Evolutionary conservation across 495 filamentous ascomycete genomes (phyloP).

Genomic region (Aspergillus hancockii): DNA sequence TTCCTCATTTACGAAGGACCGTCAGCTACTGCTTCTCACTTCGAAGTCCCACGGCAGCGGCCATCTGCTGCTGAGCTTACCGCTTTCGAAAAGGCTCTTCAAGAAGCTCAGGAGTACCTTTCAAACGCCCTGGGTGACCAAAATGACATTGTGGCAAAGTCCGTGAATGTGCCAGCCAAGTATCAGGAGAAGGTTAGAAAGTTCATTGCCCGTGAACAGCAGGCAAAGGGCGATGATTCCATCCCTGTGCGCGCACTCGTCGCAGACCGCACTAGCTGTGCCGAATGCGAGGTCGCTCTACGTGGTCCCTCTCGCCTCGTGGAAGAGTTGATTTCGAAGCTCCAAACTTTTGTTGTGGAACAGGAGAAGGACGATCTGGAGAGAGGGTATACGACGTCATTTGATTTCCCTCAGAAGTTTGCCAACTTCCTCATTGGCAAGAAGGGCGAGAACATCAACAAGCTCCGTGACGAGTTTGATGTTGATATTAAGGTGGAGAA

Average conservation of each 20-base stretch:
- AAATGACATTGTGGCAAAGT: constrained; percentile 62
- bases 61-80: constrained; percentile 61
- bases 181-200: constrained; percentile 77
- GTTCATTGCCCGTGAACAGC: constrained; percentile 76
- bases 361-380: constrained; percentile 87
- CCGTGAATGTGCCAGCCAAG: constrained; percentile 73
- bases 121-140: constrained; percentile 69
- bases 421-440: constrained; percentile 92
- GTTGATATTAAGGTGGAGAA: constrained; percentile 90
- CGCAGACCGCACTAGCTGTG: constrained; percentile 44
- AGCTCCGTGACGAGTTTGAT: constrained; percentile 93
- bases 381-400: constrained; percentile 77
- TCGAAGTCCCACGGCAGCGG: constrained; percentile 66
- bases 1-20: constrained; percentile 84
- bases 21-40: constrained; percentile 52
- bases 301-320: constrained; percentile 75
- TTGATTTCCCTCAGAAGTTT: constrained; percentile 92
- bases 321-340: constrained; percentile 65
- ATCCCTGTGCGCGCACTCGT: constrained; percentile 73
- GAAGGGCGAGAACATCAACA: constrained; percentile 89
- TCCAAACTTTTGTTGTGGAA: constrained; percentile 74
- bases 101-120: constrained; percentile 72
- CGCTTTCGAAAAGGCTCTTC: constrained; percentile 66
- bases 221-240: constrained; percentile 59
- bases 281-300: constrained; percentile 57